phyloP scores from a whole-genome alignment of 2,329 filamentous ascomycete genomes.

The Ascochyta rabiei region DNA sequence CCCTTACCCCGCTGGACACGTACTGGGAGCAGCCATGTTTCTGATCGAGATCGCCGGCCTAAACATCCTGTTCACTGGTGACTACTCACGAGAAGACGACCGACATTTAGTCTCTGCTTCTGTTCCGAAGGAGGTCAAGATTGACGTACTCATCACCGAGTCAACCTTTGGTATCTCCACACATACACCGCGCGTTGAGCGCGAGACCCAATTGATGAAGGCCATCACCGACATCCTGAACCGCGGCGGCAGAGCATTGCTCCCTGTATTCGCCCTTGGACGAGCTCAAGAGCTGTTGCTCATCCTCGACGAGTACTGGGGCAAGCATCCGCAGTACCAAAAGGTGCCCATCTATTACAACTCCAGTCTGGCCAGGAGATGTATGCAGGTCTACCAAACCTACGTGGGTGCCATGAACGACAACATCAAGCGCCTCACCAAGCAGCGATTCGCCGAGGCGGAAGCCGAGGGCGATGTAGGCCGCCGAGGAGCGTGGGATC shows the following conservation, averaged over 20 bases:
- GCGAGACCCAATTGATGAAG: conserved; percentile 94
- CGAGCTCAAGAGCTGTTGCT: conserved; percentile 91
- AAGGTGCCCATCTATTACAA: conserved; percentile 97
- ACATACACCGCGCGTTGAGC: conserved; percentile 86
- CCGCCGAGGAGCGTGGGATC: conserved; percentile 92
- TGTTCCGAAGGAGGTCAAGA: conserved; percentile 85
- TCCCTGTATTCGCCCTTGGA: conserved; percentile 94
- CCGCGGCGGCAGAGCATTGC: conserved; percentile 86
- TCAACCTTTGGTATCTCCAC: conserved; percentile 96
- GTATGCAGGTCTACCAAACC: conserved; percentile 98
- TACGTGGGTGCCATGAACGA: conserved; percentile 99
- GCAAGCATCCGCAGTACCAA: conserved; percentile 83
- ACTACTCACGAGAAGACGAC: conserved; percentile 96
- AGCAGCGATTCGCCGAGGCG: conserved; percentile 88
- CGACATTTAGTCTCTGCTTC: conserved; percentile 93
- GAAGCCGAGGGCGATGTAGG: conserved; percentile 77
- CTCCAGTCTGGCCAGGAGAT: conserved; percentile 90
- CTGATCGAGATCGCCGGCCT: conserved; percentile 95
- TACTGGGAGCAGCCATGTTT: conserved; percentile 98
- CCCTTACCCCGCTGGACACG: conserved; percentile 94
- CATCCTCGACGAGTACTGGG: conserved; percentile 97
- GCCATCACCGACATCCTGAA: conserved; percentile 90
- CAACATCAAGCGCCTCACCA: conserved; percentile 95
- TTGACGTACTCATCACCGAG: conserved; percentile 96
- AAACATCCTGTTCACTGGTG: conserved; percentile 96